Evolutionary conservation across 192 early-diverging fungal species (phyloP).

Genomic region (Backusella morwellensis): DNA sequence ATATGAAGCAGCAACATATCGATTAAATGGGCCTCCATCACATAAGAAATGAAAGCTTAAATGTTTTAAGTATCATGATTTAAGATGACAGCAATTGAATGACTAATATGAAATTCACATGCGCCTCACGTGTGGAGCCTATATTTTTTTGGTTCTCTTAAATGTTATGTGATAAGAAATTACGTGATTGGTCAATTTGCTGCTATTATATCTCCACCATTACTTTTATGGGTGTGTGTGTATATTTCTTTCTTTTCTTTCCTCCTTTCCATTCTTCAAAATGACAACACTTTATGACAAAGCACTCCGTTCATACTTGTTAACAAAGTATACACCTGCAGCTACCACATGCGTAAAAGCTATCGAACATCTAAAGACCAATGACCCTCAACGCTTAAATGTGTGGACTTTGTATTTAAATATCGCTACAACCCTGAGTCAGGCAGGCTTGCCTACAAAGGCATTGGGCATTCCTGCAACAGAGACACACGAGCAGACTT

Average conservation of each 20-base stretch:
- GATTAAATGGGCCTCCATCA: no score
- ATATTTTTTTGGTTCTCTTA: not conserved
- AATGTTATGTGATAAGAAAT: not conserved
- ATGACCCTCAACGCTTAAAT: not conserved
- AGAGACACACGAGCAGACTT: not conserved
- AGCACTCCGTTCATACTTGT: conserved; percentile 25
- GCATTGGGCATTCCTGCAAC: not conserved
- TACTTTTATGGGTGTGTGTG: not conserved
- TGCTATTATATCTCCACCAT: not conserved
- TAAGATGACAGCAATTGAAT: no score
- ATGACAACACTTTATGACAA: conserved; percentile 22
- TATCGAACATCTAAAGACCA: not conserved
- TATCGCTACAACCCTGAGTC: conserved; percentile 7
- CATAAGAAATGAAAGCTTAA: no score
- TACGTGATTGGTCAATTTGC: not conserved
- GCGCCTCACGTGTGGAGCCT: not conserved
- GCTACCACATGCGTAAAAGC: conserved; percentile 27
- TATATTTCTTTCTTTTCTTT: not conserved
- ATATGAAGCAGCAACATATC: no score
- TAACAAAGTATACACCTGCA: conserved; percentile 28
- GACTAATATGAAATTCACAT: not conserved
- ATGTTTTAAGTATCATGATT: no score
- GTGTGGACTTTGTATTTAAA: conserved; percentile 26
- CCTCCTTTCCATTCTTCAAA: not conserved
- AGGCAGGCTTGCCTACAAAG: not conserved